Base-by-base conservation (phyloP, 176 grass and related monocot species). In the Oryza meridionalis region DNA sequence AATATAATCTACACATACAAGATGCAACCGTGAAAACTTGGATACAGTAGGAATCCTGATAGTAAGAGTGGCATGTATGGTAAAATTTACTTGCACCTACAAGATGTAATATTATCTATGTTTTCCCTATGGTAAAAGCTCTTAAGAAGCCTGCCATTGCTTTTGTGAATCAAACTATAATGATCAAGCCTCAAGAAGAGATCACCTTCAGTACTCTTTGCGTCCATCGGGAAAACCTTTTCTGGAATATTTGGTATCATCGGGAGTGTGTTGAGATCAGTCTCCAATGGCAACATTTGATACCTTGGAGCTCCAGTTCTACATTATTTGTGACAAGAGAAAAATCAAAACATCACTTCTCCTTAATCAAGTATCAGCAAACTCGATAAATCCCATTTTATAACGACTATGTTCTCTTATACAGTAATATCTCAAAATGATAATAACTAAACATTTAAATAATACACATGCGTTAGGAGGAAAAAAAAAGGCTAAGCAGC, bases 271-370 rank as follows among this genome's bases (percentile, higher is more conserved):
- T 98, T 98, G 40, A 98, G 96, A 84, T 98, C 93, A 75, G 96
- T 98, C 85, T 98, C 93, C 69, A 92, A 69, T 14, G 96, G 96
- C 37, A 98, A 85, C 96, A 98, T 98, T 89, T 98, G 96, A 77
- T 98, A 98, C 81, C 91, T 91, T 47, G 96, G 96, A 81, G 91
- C 96, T 67, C 86, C 96, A 64, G 77, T 94, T 76, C 96, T 98
- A 79, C 79, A 94, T 33, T 19, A 70, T 80, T 59, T 70, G 55
- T 26, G 16, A 65, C 40, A 88, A n/a, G 4, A 62, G 14, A 46
- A 76, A 49, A 78, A 75, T 78, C 69, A 88, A 44, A 53, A 67
- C 27, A 63, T 29, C 6, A 37, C 10, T 69, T 79, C n/a, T 69
- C 67, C 45, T 49, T 24, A 86, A 16, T 26, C 26, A 72, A 67